Evolutionary conservation across 805 yeast genomes (phyloP).

Genomic region (Candida suzukii): DNA sequence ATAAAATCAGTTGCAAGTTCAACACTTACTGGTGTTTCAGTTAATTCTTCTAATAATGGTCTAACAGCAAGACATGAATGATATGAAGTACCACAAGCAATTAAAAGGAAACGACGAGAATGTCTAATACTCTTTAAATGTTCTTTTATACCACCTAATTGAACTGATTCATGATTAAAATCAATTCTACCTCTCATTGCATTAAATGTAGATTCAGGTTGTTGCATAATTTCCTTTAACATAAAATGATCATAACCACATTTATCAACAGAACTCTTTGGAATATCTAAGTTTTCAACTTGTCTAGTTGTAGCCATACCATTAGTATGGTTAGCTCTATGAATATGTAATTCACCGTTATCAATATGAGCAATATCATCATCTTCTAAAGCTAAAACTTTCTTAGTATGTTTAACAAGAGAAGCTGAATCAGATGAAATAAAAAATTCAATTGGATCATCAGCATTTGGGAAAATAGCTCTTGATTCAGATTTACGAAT

Average conservation of each 20-base stretch:
- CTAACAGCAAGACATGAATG: conserved; percentile 98
- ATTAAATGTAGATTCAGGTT: conserved; percentile 96
- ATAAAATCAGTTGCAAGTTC: conserved; percentile 93
- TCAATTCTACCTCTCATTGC: conserved; percentile 99
- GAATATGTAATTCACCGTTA: conserved; percentile 97
- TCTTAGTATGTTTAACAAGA: conserved; percentile 93
- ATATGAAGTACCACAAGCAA: conserved; percentile 99
- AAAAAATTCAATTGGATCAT: conserved; percentile 88
- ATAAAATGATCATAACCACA: conserved; percentile 94
- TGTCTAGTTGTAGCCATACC: conserved; percentile 92
- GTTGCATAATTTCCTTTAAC: conserved; percentile 98
- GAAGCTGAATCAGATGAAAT: conserved; percentile 97
- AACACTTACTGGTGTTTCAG: conserved; percentile 89
- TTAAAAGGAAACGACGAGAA: conserved; percentile 93
- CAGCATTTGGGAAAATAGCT: conserved; percentile 92
- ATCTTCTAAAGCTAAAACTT: conserved; percentile 92
- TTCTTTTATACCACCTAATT: conserved; percentile 83
- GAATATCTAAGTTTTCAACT: conserved; percentile 94
- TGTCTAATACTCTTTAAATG: conserved; percentile 86
- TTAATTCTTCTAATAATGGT: conserved; percentile 91
- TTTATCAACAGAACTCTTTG: conserved; percentile 96
- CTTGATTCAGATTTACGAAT: conserved; percentile 56
- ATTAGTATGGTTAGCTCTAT: conserved; percentile 84
- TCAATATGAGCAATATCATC: conserved; percentile 98
- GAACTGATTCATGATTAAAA: conserved; percentile 69